Percentiles rank a stretch among this genome's conserved stretches.
Conservation (phyloP, 2,329 filamentous ascomycete species). For the Botrytis fragariae region DNA sequence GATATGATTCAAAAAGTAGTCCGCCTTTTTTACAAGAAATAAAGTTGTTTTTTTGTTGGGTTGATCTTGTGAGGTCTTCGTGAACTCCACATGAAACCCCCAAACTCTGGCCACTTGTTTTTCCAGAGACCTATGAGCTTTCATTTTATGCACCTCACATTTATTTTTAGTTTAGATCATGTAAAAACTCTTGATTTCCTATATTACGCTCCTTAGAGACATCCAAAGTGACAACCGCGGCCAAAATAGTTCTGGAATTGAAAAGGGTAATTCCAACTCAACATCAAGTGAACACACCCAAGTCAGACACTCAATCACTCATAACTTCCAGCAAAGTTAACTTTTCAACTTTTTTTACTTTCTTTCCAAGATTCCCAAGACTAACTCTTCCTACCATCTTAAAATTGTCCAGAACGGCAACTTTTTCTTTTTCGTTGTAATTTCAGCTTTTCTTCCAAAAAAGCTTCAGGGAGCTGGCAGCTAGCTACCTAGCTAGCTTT, state of each 20-base stretch:
- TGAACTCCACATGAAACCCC: neutral
- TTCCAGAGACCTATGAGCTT: neutral
- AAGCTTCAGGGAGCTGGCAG: too few species aligned
- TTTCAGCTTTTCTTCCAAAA: neutral
- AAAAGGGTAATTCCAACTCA: neutral
- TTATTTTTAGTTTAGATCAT: neutral
- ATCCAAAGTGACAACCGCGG: accelerated
- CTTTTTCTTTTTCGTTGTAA: neutral
- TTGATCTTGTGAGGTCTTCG: neutral
- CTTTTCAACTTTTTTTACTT: neutral
- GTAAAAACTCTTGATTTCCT: accelerated
- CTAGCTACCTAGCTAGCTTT: too few species aligned
- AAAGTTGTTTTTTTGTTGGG: neutral
- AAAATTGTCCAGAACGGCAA: too few species aligned
- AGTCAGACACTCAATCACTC: neutral
- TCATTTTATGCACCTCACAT: neutral
- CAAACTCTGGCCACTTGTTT: neutral
- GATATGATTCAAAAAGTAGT: neutral
- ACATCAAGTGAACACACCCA: neutral
- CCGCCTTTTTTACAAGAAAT: neutral
- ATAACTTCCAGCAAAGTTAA: neutral
- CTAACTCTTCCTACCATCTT: neutral
- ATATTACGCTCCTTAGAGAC: accelerated
- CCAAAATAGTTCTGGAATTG: neutral
- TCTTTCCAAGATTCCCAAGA: accelerated